Base-by-base conservation (phyloP, 1,284 basidiomycete genomes). In the Neolentinus lepideus region DNA sequence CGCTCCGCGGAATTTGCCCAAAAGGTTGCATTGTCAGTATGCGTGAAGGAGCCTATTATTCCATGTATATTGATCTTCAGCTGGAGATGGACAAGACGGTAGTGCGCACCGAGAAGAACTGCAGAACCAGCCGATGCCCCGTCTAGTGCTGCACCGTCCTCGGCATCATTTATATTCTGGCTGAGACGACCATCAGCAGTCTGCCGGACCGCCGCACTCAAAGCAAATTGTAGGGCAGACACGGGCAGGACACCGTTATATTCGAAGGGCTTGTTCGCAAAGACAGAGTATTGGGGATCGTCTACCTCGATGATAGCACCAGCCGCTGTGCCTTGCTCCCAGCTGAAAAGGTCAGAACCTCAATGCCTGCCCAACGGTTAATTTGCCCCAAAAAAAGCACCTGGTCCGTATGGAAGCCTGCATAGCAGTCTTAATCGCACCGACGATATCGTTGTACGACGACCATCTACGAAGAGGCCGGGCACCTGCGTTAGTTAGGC, bases 251-350 rank as follows among this genome's bases (percentile, higher is more conserved):
- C 24, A 3, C 63, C 61, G 22, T 61, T 56, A n/a, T 38, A 50
- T 47, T 56, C 50, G 54, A 63, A 66, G 1, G 65, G 63, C 22
- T 25, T 56, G 35, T 36, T 22, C 14, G 57, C 63, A 52, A 66
- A 68, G 16, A 66, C 60, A 12, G 65, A 65, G 58, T 67, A 69
- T 35, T 67, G 61, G 35, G 62, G 60, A 36, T 66, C 58, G 52
- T 67, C 63, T 25, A 58, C 57, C 54, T 69, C 66, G 11, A 65
- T 57, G 14, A 68, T 55, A n/a, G 61, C 66, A 6, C 59, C 60
- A 1, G 61, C 61, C 10, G 67, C 67, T 16, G 66, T 68, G 19
- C 67, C 67, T 58, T 69, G 67, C 59, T 69, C 67, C 67, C 67
- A 69, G 48, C 66, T 68, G 47, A 8, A 10, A 11, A 25, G 43